Base-by-base conservation (phyloP, 2,329 filamentous ascomycete species). In the Seiridium cupressi region DNA sequence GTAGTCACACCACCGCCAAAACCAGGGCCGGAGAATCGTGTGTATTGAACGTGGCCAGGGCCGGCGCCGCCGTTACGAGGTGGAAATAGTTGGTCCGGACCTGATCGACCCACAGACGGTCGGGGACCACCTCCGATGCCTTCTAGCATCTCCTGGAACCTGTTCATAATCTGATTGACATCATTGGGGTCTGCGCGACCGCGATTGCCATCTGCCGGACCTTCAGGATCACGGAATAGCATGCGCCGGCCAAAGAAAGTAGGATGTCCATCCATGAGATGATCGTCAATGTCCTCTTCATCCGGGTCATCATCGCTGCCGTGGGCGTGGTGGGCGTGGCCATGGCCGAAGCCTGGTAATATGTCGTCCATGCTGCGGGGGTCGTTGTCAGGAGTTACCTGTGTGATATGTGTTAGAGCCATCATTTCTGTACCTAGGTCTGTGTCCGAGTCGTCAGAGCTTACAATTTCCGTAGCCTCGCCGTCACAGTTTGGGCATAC, bases 381-480 rank as follows among this genome's bases (percentile, higher is more conserved):
- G 65, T 93, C 90, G 66, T 86, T 86, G 2, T 84, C 81, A 0
- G 75, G 71, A 31, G 76, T 77, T 26, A 87, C 72, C 84, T 87
- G 56, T 35, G 13, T 58, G 8, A 18, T 13, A 9, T 6, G 44
- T 36, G 38, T 42, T 42, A 42, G 38, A 42, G 38, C 13, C 7
- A 42, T 8, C 38, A 48, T 48, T 8, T 48, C 7, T 48, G 31
- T 57, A 55, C 60, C n/a, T 13, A 13, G 48, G 42, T 13, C 44
- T 3, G 46, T 8, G 8, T 18, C 46, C 8, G n/a, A 48, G 8
- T 48, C 46, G n/a, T 7, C 31, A 70, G 68, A 44, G 48, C 57
- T 56, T 80, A 96, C 93, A 68, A 98, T 92, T 77, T 99, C 93
- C 13, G 87, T 92, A 65, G 92, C 88, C 26, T 96, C 92, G 44